phyloP scores from a whole-genome alignment of 805 yeast species.

The Diddensiella transvaalensis region DNA sequence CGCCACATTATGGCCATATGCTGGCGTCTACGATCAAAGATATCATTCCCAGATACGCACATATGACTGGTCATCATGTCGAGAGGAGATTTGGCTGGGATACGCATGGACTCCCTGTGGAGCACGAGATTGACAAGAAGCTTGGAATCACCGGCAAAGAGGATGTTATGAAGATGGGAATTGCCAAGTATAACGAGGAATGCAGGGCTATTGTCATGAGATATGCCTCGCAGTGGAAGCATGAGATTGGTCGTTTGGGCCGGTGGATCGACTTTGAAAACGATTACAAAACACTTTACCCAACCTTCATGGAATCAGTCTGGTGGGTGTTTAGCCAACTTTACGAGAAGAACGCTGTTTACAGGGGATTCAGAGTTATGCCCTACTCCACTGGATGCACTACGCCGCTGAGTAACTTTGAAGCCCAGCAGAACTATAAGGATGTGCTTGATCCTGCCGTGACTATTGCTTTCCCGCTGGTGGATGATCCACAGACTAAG shows the following conservation, averaged over 20 bases:
- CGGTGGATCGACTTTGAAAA: constrained; percentile 99
- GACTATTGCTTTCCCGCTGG: constrained; percentile 80
- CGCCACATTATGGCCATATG: constrained; percentile 98
- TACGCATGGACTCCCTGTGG: constrained; percentile 98
- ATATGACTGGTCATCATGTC: constrained; percentile 94
- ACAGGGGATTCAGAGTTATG: constrained; percentile 96
- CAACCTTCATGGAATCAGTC: constrained; percentile 93
- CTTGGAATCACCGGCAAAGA: constrained; percentile 89
- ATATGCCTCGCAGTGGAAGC: constrained; percentile 92
- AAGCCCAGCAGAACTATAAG: constrained; percentile 97
- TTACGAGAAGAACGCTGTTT: constrained; percentile 80
- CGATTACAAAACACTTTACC: constrained; percentile 95
- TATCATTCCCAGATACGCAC: constrained; percentile 95
- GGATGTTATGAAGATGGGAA: constrained; percentile 92
- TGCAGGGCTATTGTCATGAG: constrained; percentile 98
- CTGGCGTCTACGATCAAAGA: constrained; percentile 96
- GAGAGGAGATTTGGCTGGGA: constrained; percentile 99
- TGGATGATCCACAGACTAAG: constrained; percentile 74
- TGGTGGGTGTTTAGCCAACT: constrained; percentile 98
- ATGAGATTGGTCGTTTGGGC: constrained; percentile 89
- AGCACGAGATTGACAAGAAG: constrained; percentile 97
- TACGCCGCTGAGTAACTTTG: constrained; percentile 94
- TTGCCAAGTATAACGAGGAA: constrained; percentile 88
- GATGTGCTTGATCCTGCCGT: constrained; percentile 97
- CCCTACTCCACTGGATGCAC: constrained; percentile 98